Percentiles rank a stretch among this genome's conserved stretches.
Conservation (phyloP, 208 protist species). For the Naegleria lovaniensis region DNA sequence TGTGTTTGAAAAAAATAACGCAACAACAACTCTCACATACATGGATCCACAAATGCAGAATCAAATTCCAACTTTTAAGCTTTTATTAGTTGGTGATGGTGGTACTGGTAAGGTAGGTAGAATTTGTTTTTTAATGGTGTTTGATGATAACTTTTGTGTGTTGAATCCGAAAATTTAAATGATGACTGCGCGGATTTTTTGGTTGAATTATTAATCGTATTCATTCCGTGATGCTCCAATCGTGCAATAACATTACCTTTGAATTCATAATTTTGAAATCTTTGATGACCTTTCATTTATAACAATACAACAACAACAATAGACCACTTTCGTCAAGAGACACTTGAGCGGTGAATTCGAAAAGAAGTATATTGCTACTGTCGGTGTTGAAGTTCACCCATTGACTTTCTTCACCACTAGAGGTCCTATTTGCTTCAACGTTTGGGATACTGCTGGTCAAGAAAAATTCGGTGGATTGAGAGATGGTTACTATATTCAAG, state of each 20-base stretch:
- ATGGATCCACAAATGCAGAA: neutral
- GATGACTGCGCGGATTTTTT: too few relatives aligned
- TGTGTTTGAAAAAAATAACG: too few relatives aligned
- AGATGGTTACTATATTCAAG: slow-evolving; percentile 99
- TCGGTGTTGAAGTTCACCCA: slow-evolving; percentile 95
- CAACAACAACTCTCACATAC: too few relatives aligned
- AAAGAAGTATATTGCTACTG: slow-evolving; percentile 80
- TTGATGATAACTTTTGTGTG: too few relatives aligned
- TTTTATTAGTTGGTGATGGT: slow-evolving; percentile 26
- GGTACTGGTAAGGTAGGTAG: neutral
- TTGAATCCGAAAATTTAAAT: too few relatives aligned
- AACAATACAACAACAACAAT: too few relatives aligned
- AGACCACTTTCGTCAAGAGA: slow-evolving; percentile 88
- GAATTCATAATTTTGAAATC: too few relatives aligned
- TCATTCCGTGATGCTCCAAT: too few relatives aligned
- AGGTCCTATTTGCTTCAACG: slow-evolving; percentile 97
- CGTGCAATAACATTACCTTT: too few relatives aligned
- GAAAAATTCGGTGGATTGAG: slow-evolving; percentile 90
- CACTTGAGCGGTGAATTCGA: slow-evolving; percentile 90
- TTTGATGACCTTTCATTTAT: too few relatives aligned
- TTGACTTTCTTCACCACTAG: slow-evolving; percentile 97
- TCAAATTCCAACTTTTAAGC: slow-evolving; percentile 14
- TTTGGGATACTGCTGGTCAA: slow-evolving; percentile 99
- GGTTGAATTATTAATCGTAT: too few relatives aligned
- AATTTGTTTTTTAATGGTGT: too few relatives aligned